Evolutionary conservation across 2,329 filamentous ascomycete species (phyloP).

Genomic region (Aureobasidium sp.): DNA sequence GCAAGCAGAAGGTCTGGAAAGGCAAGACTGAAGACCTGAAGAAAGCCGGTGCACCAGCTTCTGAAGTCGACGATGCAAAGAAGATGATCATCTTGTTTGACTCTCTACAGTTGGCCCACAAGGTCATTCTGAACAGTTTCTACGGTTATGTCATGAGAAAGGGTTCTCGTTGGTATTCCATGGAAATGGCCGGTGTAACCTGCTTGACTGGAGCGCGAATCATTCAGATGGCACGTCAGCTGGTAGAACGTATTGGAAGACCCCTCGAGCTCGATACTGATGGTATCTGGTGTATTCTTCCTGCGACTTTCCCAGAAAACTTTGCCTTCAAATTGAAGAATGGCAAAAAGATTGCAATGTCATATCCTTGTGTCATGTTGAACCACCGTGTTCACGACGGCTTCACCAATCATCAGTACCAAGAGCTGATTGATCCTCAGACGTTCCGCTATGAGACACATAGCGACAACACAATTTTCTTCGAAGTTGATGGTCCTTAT

Average conservation of each 20-base stretch:
- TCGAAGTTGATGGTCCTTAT: conserved; percentile 97
- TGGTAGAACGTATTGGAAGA: conserved; percentile 87
- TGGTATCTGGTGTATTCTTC: conserved; percentile 99
- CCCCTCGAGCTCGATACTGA: conserved; percentile 94
- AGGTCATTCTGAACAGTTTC: conserved; percentile 98
- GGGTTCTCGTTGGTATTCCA: conserved; percentile 95
- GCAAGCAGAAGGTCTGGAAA: conserved; percentile 97
- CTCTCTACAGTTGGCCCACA: conserved; percentile 92
- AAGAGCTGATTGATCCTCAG: conserved; percentile 71
- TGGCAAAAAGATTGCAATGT: conserved; percentile 93
- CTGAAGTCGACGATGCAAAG: conserved; percentile 86
- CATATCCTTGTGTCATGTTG: conserved; percentile 97
- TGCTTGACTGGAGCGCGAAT: conserved; percentile 94
- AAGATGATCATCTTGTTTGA: conserved; percentile 98
- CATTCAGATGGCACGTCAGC: conserved; percentile 88
- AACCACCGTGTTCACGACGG: conserved; percentile 92
- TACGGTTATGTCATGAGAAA: conserved; percentile 99
- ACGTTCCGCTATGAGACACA: conserved; percentile 91
- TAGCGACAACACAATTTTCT: conserved; percentile 98
- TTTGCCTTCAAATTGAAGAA: conserved; percentile 90
- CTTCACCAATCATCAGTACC: conserved; percentile 97
- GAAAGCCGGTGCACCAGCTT: conserved; percentile 64
- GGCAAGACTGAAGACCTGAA: conserved; percentile 87
- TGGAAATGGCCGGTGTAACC: conserved; percentile 98
- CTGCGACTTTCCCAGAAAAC: conserved; percentile 92